Evolutionary conservation across 192 early-diverging fungal genomes (phyloP), one percentile per base, ranked within the genome.

Genomic region (Coemansia sp.): DNA sequence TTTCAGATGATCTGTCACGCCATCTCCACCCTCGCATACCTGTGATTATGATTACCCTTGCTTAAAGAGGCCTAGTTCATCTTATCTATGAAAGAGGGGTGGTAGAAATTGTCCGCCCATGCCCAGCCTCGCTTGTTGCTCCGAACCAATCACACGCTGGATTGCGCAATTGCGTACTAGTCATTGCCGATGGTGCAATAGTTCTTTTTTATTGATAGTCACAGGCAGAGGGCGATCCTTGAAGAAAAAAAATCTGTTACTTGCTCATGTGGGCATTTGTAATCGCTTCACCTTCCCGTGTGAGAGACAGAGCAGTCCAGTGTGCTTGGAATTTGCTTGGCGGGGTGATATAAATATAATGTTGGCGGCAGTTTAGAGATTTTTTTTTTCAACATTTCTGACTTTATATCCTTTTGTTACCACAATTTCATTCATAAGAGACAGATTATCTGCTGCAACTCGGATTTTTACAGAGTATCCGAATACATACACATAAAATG

Each of bases 1-100:
- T 59, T 35, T 10, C 6, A 35, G 14, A 44, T 33, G n/a, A 69
- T 40, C 40, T 57, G 45, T 31, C 8, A 35, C 44, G 67, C 68
- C 68, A 69, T 69, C 68, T 69, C 68, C 68, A 60, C 68, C 50
- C 64, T 71, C 70, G 74, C 74, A 77, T 77, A 40, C 37, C 21
- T 33, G 40, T 64, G 31, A 59, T 59, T 59, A 36, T 59, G 45
- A 48, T 48, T 19, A 48, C 46, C 46, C 16, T 54, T 54, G 51
- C 29, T 54, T 27, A 54, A 54, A 54, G n/a, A 9, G 9, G 6
- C 6, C 44, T 17, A 6, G 44, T 8, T 21, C 46, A 48, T 48
- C 46, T 48, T 21, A 48, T 48, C 46, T 48, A 48, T 4, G 40
- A 11, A 42, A 4, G 40, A 41, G 40, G 40, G 14, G 40, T 42